phyloP scores from a whole-genome alignment of 73 alveolate genomes.

The Loxodes magnus region DNA sequence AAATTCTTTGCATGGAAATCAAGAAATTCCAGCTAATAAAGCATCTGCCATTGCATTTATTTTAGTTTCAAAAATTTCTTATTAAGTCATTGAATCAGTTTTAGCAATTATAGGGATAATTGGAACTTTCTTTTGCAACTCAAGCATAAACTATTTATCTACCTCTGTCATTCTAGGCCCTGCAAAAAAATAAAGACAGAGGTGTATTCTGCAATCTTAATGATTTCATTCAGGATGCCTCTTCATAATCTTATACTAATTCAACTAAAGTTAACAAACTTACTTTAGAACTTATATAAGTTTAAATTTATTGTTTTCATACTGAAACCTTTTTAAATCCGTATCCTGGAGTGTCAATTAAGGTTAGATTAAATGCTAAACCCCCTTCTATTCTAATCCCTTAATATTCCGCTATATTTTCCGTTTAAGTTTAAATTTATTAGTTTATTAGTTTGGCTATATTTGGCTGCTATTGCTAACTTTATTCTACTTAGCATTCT shows the following conservation, averaged over 20 bases:
- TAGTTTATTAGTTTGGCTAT: too few relatives aligned
- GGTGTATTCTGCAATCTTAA: slow-evolving; percentile 3
- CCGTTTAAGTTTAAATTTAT: slow-evolving; percentile 3
- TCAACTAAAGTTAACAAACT: too few relatives aligned
- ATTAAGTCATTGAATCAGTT: slow-evolving; percentile 1
- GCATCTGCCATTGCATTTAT: neutral
- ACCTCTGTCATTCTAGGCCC: neutral
- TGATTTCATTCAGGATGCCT: too few relatives aligned
- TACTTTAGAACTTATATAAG: neutral
- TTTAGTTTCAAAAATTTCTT: slow-evolving; percentile 1
- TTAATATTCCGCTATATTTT: neutral
- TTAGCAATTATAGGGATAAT: slow-evolving; percentile 6
- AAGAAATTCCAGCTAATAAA: neutral
- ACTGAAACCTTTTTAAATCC: neutral
- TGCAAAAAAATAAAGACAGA: slow-evolving; percentile 10
- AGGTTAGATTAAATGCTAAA: neutral
- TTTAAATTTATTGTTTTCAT: neutral
- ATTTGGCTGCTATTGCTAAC: too few relatives aligned
- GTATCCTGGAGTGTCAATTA: slow-evolving; percentile 15
- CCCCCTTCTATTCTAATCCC: neutral
- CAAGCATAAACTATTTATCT: neutral
- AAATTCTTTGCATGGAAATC: neutral
- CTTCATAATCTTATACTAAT: too few relatives aligned
- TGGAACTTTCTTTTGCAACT: neutral
- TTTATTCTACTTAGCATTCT: too few relatives aligned